phyloP scores from a whole-genome alignment of 2,329 filamentous ascomycete genomes.

The Fusarium equiseti region DNA sequence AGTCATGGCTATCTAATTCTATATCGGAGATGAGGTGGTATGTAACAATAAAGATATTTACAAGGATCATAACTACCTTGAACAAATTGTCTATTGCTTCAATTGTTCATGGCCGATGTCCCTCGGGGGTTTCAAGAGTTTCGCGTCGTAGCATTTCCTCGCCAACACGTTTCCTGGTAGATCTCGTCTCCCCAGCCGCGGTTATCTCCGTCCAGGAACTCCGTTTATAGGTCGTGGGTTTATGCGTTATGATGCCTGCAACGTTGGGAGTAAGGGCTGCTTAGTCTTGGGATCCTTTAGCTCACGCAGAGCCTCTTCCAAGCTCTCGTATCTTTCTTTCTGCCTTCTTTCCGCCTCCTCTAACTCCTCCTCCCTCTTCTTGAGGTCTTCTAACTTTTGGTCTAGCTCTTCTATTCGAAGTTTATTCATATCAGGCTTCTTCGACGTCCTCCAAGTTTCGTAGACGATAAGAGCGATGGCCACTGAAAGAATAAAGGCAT shows the following conservation, averaged over 20 bases:
- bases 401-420: slow-evolving; percentile 66
- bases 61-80: slow-evolving; percentile 1
- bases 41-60: slow-evolving; percentile 16
- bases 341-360: slow-evolving; percentile 60
- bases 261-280: slow-evolving; percentile 61
- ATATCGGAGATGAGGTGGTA: slow-evolving; percentile 37
- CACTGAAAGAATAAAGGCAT: slow-evolving; percentile 72
- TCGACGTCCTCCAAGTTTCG: slow-evolving; percentile 69
- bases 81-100: neutral
- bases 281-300: slow-evolving; percentile 70
- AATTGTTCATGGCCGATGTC: slow-evolving; percentile 3
- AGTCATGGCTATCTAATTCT: slow-evolving; percentile 35
- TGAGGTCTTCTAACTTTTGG: slow-evolving; percentile 62
- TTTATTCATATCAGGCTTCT: slow-evolving; percentile 70
- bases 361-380: slow-evolving; percentile 63
- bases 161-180: neutral
- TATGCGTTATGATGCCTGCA: slow-evolving; percentile 42
- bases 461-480: slow-evolving; percentile 69
- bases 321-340: slow-evolving; percentile 60
- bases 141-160: slow-evolving; percentile 2
- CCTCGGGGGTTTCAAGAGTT: neutral
- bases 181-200: neutral
- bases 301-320: slow-evolving; percentile 66
- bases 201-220: neutral
- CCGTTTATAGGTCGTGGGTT: neutral